Evolutionary conservation across 768 basidiomycete genomes (phyloP).

Genomic region (Amanita pseudoporphyria): DNA sequence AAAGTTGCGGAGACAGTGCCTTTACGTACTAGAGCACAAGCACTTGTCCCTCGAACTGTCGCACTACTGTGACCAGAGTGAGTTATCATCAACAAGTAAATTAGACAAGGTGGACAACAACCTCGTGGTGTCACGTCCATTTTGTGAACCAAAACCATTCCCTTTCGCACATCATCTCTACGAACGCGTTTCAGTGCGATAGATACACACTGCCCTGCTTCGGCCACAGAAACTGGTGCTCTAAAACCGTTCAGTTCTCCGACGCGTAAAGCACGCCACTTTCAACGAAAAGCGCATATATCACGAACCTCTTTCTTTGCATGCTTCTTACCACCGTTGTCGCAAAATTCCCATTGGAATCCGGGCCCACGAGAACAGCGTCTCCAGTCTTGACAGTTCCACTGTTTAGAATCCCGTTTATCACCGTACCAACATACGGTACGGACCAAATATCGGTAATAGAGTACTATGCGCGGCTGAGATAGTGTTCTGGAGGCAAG

Average conservation of each 20-base stretch:
- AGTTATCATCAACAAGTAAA: not conserved
- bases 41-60: constrained; percentile 88
- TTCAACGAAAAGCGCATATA: not conserved
- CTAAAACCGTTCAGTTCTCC: constrained; percentile 24
- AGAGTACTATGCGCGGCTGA: constrained; percentile 45
- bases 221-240: constrained; percentile 72
- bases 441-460: constrained; percentile 86
- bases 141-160: constrained; percentile 86
- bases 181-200: constrained; percentile 87
- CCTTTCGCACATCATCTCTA: constrained; percentile 76
- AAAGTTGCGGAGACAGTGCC: not conserved
- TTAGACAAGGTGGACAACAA: constrained; percentile 15
- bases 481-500: not conserved
- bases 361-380: constrained; percentile 78
- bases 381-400: constrained; percentile 76
- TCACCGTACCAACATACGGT: constrained; percentile 77
- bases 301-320: constrained; percentile 75
- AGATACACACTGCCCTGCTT: constrained; percentile 94
- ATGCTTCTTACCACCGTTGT: constrained; percentile 80
- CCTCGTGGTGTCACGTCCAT: constrained; percentile 72
- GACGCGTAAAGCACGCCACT: not conserved
- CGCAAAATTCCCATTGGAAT: constrained; percentile 83
- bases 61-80: constrained; percentile 42
- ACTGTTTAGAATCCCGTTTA: constrained; percentile 75
- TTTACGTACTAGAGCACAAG: constrained; percentile 77